phyloP scores from a whole-genome alignment of 2,329 filamentous ascomycete species.

The Pseudocercospora vitis region DNA sequence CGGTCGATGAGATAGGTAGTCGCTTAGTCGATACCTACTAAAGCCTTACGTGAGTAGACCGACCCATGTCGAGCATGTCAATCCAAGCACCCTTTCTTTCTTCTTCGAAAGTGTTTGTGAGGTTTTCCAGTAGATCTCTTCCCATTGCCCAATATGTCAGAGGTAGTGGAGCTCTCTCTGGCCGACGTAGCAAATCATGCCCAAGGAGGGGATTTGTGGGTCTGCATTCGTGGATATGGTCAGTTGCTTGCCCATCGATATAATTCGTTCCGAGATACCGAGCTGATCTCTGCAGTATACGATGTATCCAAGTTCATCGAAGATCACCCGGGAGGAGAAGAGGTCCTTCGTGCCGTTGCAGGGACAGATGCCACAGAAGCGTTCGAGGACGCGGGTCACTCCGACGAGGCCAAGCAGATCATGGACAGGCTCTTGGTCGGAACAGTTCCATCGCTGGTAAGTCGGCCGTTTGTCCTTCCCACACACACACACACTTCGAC shows the following conservation, averaged over 20 bases:
- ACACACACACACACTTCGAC: too few species aligned
- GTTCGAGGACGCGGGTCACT: conserved; percentile 77
- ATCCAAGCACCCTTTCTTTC: neutral
- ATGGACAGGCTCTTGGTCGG: conserved; percentile 42
- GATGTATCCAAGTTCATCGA: conserved; percentile 91
- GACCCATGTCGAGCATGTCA: too few species aligned
- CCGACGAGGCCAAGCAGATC: conserved; percentile 48
- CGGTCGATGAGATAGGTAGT: too few species aligned
- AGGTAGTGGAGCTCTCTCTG: conserved; percentile 80
- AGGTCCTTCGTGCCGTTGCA: conserved; percentile 96
- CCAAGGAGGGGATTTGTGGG: conserved; percentile 95
- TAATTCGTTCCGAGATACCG: neutral
- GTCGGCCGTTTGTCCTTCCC: too few species aligned
- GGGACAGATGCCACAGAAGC: conserved; percentile 87
- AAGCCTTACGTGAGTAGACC: too few species aligned
- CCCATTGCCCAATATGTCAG: conserved; percentile 50
- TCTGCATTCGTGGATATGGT: conserved; percentile 80
- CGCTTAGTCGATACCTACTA: too few species aligned
- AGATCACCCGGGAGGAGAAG: conserved; percentile 91
- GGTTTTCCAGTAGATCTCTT: conserved; percentile 25
- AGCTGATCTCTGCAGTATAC: conserved; percentile 56
- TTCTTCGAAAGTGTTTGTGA: neutral
- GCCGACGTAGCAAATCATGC: conserved; percentile 96
- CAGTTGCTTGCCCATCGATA: neutral
- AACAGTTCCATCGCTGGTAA: too few species aligned